A percentile compares a stretch with the other conserved stretches of the same genome.
Conservation (phyloP, 495 filamentous ascomycete species). For the Neurospora discreta region DNA sequence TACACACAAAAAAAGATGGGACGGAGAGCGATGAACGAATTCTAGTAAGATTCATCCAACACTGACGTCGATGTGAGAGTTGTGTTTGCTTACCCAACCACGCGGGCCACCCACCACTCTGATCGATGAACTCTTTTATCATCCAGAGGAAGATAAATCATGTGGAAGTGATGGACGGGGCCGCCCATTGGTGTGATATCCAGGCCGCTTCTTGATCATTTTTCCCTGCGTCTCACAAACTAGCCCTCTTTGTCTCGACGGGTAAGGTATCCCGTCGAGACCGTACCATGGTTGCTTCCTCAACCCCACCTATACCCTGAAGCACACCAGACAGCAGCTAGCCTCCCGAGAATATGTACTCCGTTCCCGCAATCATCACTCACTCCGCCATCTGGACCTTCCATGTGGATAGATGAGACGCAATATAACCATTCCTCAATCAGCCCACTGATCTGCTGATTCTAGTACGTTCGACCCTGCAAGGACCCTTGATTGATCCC, state of each 20-base stretch:
- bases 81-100: background rate
- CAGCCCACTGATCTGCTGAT: background rate
- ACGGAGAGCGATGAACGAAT: background rate
- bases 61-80: background rate
- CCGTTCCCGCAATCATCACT: background rate
- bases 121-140: background rate
- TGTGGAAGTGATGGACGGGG: background rate
- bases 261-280: background rate
- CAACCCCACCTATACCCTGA: background rate
- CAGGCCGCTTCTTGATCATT: background rate
- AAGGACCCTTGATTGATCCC: background rate
- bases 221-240: background rate
- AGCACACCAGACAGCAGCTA: background rate
- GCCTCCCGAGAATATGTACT: background rate
- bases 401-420: background rate
- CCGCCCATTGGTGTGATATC: background rate
- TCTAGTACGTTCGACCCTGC: background rate
- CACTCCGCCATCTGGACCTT: background rate
- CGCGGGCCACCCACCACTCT: background rate
- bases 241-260: background rate
- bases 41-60: background rate
- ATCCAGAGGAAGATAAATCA: background rate
- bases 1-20: background rate
- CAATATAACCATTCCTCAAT: background rate
- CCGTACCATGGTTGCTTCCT: background rate